Evolutionary conservation across 2,329 filamentous ascomycete species (phyloP).

Genomic region (Raffaelea deltoideospora): DNA sequence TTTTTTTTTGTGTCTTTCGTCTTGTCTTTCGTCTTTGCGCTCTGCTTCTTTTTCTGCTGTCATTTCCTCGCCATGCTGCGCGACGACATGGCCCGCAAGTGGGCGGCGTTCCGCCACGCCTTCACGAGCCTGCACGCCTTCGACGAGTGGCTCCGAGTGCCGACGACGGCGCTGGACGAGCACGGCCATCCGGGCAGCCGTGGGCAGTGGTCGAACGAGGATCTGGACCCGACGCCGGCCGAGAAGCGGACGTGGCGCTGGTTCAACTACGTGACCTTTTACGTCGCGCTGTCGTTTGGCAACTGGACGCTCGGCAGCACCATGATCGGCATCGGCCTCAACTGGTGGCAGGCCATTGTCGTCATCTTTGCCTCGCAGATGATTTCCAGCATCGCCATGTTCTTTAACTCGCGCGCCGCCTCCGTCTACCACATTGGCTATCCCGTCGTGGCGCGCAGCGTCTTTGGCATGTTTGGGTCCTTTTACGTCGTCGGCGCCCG

Average conservation of each 20-base stretch:
- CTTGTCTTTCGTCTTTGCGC: no score
- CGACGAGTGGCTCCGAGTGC: constrained; percentile 2
- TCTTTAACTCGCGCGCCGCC: constrained; percentile 26
- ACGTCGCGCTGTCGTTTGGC: constrained; percentile 21
- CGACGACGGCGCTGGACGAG: constrained; percentile 2
- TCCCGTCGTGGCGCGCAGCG: constrained; percentile 12
- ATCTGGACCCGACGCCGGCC: constrained; percentile 21
- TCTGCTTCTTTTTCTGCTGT: not conserved
- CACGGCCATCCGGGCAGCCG: constrained; percentile 3
- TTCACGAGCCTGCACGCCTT: constrained; percentile 3
- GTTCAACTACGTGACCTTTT: constrained; percentile 24
- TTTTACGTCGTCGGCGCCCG: constrained; percentile 22
- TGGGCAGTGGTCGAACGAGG: constrained; percentile 10
- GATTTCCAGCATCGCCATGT: constrained; percentile 25
- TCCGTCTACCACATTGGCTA: constrained; percentile 26
- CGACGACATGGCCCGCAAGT: constrained; percentile 19
- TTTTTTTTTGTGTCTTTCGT: no score
- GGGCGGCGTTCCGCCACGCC: constrained; percentile 25
- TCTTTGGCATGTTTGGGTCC: constrained; percentile 25
- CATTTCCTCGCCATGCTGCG: not conserved
- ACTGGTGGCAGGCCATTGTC: constrained; percentile 27
- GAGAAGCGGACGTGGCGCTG: constrained; percentile 23
- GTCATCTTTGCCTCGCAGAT: constrained; percentile 26
- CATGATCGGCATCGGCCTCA: constrained; percentile 23
- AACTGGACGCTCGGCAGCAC: constrained; percentile 24